Percentiles rank a stretch among this genome's conserved stretches.
These are phyloP conservation scores for Ogataea naganishii DNA, from an alignment of 805 yeast genomes.

Conservation along the genomic window DNA sequence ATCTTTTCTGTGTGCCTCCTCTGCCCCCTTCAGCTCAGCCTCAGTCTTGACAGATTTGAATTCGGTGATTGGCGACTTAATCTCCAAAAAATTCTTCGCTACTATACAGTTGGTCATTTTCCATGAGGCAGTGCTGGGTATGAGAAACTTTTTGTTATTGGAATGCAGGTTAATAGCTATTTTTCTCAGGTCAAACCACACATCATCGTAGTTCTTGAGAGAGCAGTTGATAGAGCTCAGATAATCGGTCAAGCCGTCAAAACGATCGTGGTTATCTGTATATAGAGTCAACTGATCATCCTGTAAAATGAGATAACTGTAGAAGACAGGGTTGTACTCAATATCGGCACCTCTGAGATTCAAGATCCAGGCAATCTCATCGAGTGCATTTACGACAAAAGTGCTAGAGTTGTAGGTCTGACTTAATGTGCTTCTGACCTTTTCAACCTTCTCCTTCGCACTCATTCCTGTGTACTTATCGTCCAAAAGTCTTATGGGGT, in stretches of 20 bases:
- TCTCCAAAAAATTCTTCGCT: constrained; percentile 27
- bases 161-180: constrained; percentile 21
- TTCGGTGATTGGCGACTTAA: constrained; percentile 50
- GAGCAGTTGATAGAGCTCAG: constrained; percentile 35
- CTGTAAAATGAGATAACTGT: constrained; percentile 39
- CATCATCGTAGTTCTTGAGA: constrained; percentile 32
- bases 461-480: constrained; percentile 57
- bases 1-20: constrained; percentile 46
- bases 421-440: constrained; percentile 30
- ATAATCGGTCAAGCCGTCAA: constrained; percentile 27
- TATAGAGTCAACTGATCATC: constrained; percentile 30
- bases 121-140: constrained; percentile 61
- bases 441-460: constrained; percentile 45
- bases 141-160: constrained; percentile 28
- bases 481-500: constrained; percentile 42
- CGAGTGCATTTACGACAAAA: constrained; percentile 44
- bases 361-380: constrained; percentile 87
- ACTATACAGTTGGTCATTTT: constrained; percentile 45
- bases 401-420: constrained; percentile 18
- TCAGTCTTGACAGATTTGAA: constrained; percentile 45
- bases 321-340: constrained; percentile 47
- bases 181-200: constrained; percentile 35
- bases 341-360: constrained; percentile 61
- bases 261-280: constrained; percentile 31
- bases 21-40: constrained; percentile 42